Percentiles rank a stretch among this genome's conserved stretches.
Evolutionary conservation across 495 filamentous ascomycete species (phyloP).

Genomic region (Penicillium arizonense): DNA sequence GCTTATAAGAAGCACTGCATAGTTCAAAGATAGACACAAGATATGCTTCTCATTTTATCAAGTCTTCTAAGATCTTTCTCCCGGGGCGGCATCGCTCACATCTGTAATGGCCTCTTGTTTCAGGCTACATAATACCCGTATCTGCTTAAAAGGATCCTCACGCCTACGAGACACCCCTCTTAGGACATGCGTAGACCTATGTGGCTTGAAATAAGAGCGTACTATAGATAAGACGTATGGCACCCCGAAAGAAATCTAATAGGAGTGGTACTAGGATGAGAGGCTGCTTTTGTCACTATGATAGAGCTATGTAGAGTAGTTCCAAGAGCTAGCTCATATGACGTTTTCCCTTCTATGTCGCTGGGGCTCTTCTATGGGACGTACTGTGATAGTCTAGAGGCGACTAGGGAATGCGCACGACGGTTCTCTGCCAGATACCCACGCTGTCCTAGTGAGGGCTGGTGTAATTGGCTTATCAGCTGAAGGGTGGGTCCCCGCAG

Average conservation of each 20-base stretch:
- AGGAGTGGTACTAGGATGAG: conserved; percentile 1
- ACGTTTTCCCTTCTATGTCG: too few relatives aligned
- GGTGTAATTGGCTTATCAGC: too few relatives aligned
- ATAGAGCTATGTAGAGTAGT: conserved; percentile 1
- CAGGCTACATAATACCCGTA: not conserved
- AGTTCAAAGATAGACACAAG: conserved; percentile 7
- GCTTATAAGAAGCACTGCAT: conserved; percentile 7
- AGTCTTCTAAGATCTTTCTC: conserved; percentile 3
- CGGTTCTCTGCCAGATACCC: conserved; percentile 1
- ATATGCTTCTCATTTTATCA: conserved; percentile 2
- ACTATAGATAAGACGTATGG: not conserved
- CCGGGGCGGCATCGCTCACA: not conserved
- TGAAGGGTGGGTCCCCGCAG: too few relatives aligned
- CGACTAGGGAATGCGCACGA: not conserved
- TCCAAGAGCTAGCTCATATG: too few relatives aligned
- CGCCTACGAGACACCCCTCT: too few relatives aligned
- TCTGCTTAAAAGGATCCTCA: not conserved
- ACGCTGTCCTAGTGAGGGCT: conserved; percentile 2
- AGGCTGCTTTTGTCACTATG: not conserved
- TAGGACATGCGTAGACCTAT: not conserved
- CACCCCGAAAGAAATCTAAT: not conserved
- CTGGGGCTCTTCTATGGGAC: too few relatives aligned
- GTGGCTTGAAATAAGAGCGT: not conserved
- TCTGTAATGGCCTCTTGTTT: not conserved
- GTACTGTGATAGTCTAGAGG: conserved; percentile 4